Conservation (phyloP, 164 flowering plant genomes). For the Protea cynaroides region DNA sequence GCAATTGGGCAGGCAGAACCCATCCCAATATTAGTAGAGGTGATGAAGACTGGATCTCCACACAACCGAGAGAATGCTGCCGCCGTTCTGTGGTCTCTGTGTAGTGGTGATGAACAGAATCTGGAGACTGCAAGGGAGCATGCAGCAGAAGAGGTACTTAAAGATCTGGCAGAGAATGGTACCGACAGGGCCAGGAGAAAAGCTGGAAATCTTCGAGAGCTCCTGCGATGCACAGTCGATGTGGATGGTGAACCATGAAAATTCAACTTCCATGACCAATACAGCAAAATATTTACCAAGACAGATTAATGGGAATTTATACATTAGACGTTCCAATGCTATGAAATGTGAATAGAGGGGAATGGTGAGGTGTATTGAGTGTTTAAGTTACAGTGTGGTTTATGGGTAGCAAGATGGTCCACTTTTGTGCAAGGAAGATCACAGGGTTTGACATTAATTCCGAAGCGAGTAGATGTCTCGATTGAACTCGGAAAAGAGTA, state of each 20-base stretch:
- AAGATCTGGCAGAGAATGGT: constrained; percentile 22
- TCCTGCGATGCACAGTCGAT: constrained; percentile 6
- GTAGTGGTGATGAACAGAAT: constrained; percentile 13
- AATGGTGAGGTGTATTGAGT: neutral
- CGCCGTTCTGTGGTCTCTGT: constrained; percentile 19
- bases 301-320: too few relatives aligned
- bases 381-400: neutral
- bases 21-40: constrained; percentile 18
- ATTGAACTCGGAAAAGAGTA: too few relatives aligned
- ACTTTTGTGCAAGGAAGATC: too few relatives aligned
- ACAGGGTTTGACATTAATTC: neutral
- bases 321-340: neutral
- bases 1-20: constrained; percentile 23
- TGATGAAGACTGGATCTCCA: constrained; percentile 24
- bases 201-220: constrained; percentile 19
- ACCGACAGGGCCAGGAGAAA: constrained; percentile 24
- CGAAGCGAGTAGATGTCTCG: neutral
- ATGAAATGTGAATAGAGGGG: neutral
- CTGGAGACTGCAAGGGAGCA: constrained; percentile 12
- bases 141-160: constrained; percentile 25
- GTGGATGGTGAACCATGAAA: constrained; percentile 2
- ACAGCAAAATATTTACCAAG: too few relatives aligned
- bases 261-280: neutral
- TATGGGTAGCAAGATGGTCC: neutral
- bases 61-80: constrained; percentile 24